Percentiles rank a stretch among this genome's conserved stretches.
These are phyloP conservation scores for Thozetella sp. DNA, from an alignment of 495 filamentous ascomycete species.

Conservation along the genomic window DNA sequence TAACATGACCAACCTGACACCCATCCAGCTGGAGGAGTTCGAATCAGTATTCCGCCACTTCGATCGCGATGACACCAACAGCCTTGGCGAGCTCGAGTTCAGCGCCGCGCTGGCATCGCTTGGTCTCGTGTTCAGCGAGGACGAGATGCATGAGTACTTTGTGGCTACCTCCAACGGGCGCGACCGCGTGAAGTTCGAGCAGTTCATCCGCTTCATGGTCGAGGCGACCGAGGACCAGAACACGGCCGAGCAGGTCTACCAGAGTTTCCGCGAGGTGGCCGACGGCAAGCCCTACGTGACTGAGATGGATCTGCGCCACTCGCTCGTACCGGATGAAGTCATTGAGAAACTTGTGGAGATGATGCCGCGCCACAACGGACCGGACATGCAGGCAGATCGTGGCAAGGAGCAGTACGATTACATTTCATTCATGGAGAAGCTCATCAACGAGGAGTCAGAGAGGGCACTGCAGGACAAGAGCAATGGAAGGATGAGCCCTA, in stretches of 20 bases:
- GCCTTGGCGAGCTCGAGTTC: constrained; percentile 92
- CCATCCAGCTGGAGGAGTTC: constrained; percentile 97
- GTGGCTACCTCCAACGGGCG: constrained; percentile 72
- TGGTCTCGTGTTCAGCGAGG: constrained; percentile 90
- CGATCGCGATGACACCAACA: constrained; percentile 89
- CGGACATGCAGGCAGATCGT: constrained; percentile 77
- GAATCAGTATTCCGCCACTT: constrained; percentile 98
- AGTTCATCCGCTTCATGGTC: constrained; percentile 99
- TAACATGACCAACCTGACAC: constrained; percentile 98
- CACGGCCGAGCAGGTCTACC: constrained; percentile 95
- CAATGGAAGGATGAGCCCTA: constrained; percentile 29
- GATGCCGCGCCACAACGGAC: constrained; percentile 80
- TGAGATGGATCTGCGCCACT: constrained; percentile 93
- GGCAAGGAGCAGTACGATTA: constrained; percentile 86
- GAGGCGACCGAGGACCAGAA: constrained; percentile 98
- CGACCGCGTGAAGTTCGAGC: constrained; percentile 89
- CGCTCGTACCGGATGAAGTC: constrained; percentile 90
- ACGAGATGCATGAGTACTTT: constrained; percentile 95
- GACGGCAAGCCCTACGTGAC: constrained; percentile 99
- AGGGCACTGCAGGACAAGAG: constrained; percentile 23
- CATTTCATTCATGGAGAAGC: constrained; percentile 87
- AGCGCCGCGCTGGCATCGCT: constrained; percentile 91
- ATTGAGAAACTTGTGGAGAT: constrained; percentile 88
- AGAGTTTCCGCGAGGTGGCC: constrained; percentile 94
- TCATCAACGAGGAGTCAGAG: constrained; percentile 42